Evolutionary conservation across 1,284 basidiomycete genomes (phyloP).

Genomic region (Hypsizygus ulmarius): DNA sequence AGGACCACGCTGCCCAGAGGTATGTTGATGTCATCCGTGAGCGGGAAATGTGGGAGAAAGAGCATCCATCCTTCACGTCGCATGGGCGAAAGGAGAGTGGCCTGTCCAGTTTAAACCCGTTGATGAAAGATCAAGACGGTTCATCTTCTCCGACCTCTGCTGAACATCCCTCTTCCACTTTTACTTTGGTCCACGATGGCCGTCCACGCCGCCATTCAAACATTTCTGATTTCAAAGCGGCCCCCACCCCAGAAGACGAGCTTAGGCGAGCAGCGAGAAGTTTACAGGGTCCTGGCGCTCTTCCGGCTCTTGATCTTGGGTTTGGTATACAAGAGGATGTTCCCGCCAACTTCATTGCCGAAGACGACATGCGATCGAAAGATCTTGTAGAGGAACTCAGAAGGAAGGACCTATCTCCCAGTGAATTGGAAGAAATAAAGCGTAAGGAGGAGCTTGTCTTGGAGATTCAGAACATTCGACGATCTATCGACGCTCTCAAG

Average conservation of each 20-base stretch:
- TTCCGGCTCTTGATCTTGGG: slow-evolving; percentile 74
- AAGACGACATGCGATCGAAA: slow-evolving; percentile 37
- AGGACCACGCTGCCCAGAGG: slow-evolving; percentile 69
- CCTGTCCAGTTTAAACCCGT: slow-evolving; percentile 49
- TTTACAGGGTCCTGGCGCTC: slow-evolving; percentile 51
- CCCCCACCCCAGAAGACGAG: slow-evolving; percentile 58
- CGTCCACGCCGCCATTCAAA: slow-evolving; percentile 60
- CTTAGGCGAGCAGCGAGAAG: slow-evolving; percentile 47
- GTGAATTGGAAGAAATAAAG: slow-evolving; percentile 57
- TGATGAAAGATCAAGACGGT: slow-evolving; percentile 60
- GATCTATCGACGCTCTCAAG: slow-evolving; percentile 71
- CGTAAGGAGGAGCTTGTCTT: slow-evolving; percentile 67
- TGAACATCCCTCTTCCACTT: slow-evolving; percentile 47
- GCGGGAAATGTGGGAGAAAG: slow-evolving; percentile 83
- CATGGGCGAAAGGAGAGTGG: slow-evolving; percentile 64
- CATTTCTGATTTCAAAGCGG: slow-evolving; percentile 69
- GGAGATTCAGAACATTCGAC: slow-evolving; percentile 76
- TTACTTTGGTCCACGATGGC: slow-evolving; percentile 49
- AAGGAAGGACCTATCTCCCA: slow-evolving; percentile 37
- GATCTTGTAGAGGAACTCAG: slow-evolving; percentile 27
- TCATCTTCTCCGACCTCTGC: slow-evolving; percentile 48
- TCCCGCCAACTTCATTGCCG: slow-evolving; percentile 61
- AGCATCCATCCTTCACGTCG: slow-evolving; percentile 62
- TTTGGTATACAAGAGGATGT: slow-evolving; percentile 69
- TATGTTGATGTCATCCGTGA: slow-evolving; percentile 71